Conservation (phyloP, 2,329 filamentous ascomycete species). For the Drechslera avenae region DNA sequence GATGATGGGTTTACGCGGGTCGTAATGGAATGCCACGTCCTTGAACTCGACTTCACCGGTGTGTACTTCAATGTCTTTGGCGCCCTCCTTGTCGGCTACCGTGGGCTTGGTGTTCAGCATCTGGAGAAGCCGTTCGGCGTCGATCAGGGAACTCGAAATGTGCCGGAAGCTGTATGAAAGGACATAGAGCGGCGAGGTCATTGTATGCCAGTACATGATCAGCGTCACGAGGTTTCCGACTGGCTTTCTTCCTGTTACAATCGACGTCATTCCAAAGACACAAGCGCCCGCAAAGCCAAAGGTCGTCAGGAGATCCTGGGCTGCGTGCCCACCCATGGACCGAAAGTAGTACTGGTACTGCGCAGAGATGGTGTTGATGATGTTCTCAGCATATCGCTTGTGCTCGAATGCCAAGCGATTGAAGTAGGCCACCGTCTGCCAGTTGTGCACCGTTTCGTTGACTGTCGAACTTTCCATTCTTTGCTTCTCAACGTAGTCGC, state of each 20-base stretch:
- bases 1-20: conserved; percentile 58
- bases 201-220: conserved; percentile 65
- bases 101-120: conserved; percentile 64
- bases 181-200: conserved; percentile 56
- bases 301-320: conserved; percentile 56
- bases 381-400: conserved; percentile 53
- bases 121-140: conserved; percentile 66
- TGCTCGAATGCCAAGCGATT: conserved; percentile 62
- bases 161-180: conserved; percentile 57
- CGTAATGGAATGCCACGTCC: conserved; percentile 62
- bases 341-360: conserved; percentile 43
- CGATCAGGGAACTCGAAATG: conserved; percentile 62
- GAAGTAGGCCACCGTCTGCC: conserved; percentile 65
- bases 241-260: conserved; percentile 55
- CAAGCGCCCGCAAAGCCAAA: conserved; percentile 56
- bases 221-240: conserved; percentile 69
- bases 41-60: conserved; percentile 60
- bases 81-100: conserved; percentile 52
- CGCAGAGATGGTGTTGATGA: conserved; percentile 46
- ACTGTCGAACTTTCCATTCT: conserved; percentile 60
- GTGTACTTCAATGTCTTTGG: conserved; percentile 50
- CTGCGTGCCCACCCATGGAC: conserved; percentile 42
- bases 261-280: conserved; percentile 60
- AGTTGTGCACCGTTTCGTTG: conserved; percentile 64
- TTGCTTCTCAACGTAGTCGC: conserved; percentile 50